Evolutionary conservation across 768 basidiomycete genomes (phyloP).

Genomic region (Kwoniella newhampshirensis): DNA sequence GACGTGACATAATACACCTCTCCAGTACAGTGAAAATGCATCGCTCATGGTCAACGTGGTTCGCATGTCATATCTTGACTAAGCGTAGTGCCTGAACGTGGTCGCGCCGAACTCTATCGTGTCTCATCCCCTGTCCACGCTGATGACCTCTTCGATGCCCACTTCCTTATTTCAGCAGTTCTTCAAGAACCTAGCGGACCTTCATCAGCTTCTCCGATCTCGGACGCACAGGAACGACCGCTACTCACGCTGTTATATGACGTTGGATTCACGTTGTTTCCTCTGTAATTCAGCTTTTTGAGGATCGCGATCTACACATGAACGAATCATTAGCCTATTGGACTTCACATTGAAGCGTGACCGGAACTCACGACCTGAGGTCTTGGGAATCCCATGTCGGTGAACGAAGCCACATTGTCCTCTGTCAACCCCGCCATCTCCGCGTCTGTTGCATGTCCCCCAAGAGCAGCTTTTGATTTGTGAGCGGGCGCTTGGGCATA

Average conservation of each 20-base stretch:
- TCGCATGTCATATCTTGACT: no score
- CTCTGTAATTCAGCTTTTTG: constrained; percentile 45
- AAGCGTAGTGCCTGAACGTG: no score
- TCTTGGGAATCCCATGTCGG: constrained; percentile 75
- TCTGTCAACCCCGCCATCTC: constrained; percentile 77
- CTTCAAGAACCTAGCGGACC: constrained; percentile 15
- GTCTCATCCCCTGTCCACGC: no score
- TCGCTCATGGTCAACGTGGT: no score
- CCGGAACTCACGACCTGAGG: constrained; percentile 73
- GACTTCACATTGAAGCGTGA: background rate
- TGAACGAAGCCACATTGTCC: constrained; percentile 80
- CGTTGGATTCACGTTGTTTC: constrained; percentile 37
- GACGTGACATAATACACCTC: no score
- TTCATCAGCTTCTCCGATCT: no score
- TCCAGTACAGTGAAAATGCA: no score
- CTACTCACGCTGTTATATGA: constrained; percentile 19
- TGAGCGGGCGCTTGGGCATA: constrained; percentile 73
- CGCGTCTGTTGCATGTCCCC: constrained; percentile 53
- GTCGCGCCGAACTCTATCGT: no score
- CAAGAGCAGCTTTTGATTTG: constrained; percentile 37
- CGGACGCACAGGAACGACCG: background rate
- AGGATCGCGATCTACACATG: constrained; percentile 35
- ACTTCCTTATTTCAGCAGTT: constrained; percentile 12
- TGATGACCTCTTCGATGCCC: no score
- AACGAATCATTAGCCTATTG: constrained; percentile 3